These are phyloP conservation scores for Fusarium sambucinum DNA, from an alignment of 2,329 filamentous ascomycete genomes.

Conservation along the genomic window DNA sequence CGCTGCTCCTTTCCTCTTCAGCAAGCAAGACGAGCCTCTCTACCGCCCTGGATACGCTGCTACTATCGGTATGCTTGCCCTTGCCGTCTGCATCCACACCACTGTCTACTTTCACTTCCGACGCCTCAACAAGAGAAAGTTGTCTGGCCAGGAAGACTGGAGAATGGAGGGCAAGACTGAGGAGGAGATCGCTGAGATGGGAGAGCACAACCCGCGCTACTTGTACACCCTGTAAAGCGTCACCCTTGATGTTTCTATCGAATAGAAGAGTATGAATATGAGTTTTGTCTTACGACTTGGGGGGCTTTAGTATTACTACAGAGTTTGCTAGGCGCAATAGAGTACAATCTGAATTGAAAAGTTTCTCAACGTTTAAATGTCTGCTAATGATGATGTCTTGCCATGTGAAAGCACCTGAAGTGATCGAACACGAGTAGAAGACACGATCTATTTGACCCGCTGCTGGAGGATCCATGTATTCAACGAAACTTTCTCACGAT, in stretches of 20 bases:
- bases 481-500: no score
- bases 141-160: conserved; percentile 54
- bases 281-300: background rate
- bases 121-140: conserved; percentile 53
- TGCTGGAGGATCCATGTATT: no score
- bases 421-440: background rate
- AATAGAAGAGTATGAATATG: background rate
- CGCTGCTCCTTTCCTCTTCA: conserved; percentile 70
- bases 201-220: conserved; percentile 56
- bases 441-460: no score
- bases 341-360: background rate
- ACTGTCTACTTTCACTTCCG: conserved; percentile 49
- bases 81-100: conserved; percentile 50
- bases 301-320: background rate
- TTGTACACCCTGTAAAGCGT: conserved; percentile 15
- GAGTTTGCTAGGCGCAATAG: background rate
- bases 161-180: conserved; percentile 57
- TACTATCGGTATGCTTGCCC: conserved; percentile 60
- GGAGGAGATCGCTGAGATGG: conserved; percentile 58
- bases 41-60: conserved; percentile 66
- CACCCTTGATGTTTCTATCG: accelerated
- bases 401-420: background rate
- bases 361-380: background rate
- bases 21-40: conserved; percentile 56
- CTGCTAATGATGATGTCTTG: background rate